phyloP scores from a whole-genome alignment of 306 rosid species.

The Macrotyloma uniflorum region DNA sequence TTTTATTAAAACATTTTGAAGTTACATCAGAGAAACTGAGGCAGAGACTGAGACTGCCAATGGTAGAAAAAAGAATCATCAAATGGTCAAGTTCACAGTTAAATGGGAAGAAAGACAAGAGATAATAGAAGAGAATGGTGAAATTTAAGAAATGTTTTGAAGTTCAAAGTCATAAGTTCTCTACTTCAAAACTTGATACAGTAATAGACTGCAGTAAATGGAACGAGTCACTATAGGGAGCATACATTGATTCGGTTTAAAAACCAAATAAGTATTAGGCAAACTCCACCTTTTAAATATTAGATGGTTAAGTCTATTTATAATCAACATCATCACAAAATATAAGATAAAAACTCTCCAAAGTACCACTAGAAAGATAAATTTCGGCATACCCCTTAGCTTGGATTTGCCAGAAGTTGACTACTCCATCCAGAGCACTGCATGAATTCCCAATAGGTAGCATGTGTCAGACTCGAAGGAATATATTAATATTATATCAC shows the following conservation, averaged over 20 bases:
- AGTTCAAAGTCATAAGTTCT: slow-evolving; percentile 5
- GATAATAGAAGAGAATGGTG: not conserved
- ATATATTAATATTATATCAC: slow-evolving; percentile 19
- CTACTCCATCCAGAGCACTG: slow-evolving; percentile 96
- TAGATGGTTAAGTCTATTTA: not conserved
- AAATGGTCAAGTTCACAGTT: slow-evolving; percentile 30
- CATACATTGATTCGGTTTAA: not conserved
- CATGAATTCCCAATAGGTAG: slow-evolving; percentile 47
- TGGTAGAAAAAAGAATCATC: slow-evolving; percentile 18
- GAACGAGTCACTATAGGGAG: slow-evolving; percentile 21
- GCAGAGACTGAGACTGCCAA: slow-evolving; percentile 24
- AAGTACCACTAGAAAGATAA: slow-evolving; percentile 6
- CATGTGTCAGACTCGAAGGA: slow-evolving; percentile 36
- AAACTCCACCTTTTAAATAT: not conserved
- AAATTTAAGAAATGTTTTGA: slow-evolving; percentile 20
- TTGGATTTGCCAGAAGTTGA: slow-evolving; percentile 91
- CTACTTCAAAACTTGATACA: not conserved
- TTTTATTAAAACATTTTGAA: slow-evolving; percentile 1
- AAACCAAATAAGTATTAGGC: not conserved
- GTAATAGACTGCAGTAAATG: slow-evolving; percentile 5
- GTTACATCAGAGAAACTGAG: slow-evolving; percentile 10
- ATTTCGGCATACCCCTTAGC: slow-evolving; percentile 70
- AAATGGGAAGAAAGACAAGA: slow-evolving; percentile 5
- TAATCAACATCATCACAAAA: slow-evolving; percentile 12
- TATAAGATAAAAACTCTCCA: slow-evolving; percentile 21